Evolutionary conservation across 768 basidiomycete species (phyloP), one percentile per base, ranked within the genome.

Genomic region (Paxillus involutus): DNA sequence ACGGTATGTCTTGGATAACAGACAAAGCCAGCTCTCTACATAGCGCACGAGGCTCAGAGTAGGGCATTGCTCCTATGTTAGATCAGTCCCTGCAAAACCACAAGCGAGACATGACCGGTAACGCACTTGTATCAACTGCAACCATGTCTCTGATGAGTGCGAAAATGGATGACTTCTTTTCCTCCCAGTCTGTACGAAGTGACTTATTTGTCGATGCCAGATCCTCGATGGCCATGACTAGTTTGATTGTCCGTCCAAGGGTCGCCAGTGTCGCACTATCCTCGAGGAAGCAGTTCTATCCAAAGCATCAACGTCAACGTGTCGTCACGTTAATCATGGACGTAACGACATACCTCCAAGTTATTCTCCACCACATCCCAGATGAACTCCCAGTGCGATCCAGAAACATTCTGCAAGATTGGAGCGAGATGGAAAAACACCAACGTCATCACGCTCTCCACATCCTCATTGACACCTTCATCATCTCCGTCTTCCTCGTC

Each of bases 361-460:
- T 90, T 91, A 54, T 78, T 89, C 69, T 96, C 94, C 12, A 96
- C 65, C 14, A 98, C 70, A 65, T 98, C 94, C 67, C 91, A 95
- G 5, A 94, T 83, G 33, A 94, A 81, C 46, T 92, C 89, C 97
- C 97, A 99, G 69, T 98, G 97, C 0, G 80, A 75, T 0, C 96
- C 97, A 13, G 84, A 76, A 2, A 96, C 78, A 63, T 84, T 89
- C 70, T 98, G 94, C 55, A 98, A 71, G 50, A 98, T 88, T 3
- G 95, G 94, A 2, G 85, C 91, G 2, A 98, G 75, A 52, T 88
- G 78, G 42, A 78, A 71, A 65, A 92, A 91, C 3, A 97, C 67
- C 56, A 84, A 68, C 7, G 89, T 84, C 75, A 96, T 84, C 49
- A 79, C 81, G 53, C 82, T 84, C 66, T 97, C 90, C 3, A 94